Evolutionary conservation across 768 basidiomycete genomes (phyloP).

Genomic region (Russula vinacea): DNA sequence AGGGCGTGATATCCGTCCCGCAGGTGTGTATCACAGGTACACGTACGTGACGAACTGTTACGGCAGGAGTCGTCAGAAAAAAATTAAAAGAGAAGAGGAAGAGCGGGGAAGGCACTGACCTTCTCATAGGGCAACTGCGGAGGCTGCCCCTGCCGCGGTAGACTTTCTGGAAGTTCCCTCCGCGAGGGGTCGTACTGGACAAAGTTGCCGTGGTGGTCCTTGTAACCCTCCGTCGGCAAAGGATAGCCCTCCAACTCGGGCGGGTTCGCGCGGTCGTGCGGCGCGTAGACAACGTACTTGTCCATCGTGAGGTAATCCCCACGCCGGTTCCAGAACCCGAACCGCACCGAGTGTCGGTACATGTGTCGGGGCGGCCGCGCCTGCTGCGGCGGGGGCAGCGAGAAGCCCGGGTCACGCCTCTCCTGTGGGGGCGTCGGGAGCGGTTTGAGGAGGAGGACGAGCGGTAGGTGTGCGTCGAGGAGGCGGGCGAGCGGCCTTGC

Average conservation of each 20-base stretch:
- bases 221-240: conserved; percentile 50
- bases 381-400: conserved; percentile 33
- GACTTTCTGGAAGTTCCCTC: conserved; percentile 59
- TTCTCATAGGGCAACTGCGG: conserved; percentile 56
- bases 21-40: conserved; percentile 15
- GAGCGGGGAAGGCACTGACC: conserved; percentile 36
- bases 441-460: conserved; percentile 23
- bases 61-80: neutral
- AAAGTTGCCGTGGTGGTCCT: conserved; percentile 49
- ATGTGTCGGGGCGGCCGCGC: conserved; percentile 35
- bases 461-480: conserved; percentile 20
- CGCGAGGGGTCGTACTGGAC: conserved; percentile 43
- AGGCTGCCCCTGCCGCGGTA: conserved; percentile 54
- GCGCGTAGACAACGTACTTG: conserved; percentile 65
- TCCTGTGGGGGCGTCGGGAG: conserved; percentile 25
- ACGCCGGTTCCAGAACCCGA: conserved; percentile 71
- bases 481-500: conserved; percentile 29
- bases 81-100: neutral
- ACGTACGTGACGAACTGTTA: conserved; percentile 27
- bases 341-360: conserved; percentile 41
- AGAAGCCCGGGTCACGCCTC: conserved; percentile 29
- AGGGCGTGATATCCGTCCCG: neutral
- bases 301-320: conserved; percentile 63
- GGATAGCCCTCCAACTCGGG: conserved; percentile 61
- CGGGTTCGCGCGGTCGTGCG: conserved; percentile 53